Base-by-base conservation (phyloP, 2,329 filamentous ascomycete species). In the Amylocarpus encephaloides region DNA sequence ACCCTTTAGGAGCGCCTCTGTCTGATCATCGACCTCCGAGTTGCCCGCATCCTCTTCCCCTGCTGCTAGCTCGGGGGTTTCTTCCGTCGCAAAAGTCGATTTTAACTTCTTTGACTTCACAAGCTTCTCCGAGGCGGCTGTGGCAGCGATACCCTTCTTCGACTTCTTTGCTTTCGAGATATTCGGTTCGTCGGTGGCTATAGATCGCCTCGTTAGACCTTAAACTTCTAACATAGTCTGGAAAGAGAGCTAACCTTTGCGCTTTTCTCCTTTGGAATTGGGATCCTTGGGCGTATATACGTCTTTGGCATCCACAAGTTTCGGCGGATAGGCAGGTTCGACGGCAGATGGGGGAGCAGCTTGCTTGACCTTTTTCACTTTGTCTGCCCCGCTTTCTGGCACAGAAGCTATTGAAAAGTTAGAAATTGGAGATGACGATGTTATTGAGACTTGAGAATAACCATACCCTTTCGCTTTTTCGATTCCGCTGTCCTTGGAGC, bases 401-500 rank as follows among this genome's bases (percentile, higher is more conserved):
- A 66, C 62, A 30, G 70, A 67, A 59, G 68, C 67, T 66, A 60
- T 50, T 26, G 40, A 18, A 18, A 13, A 41, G 43, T 57, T 52
- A 54, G 52, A 55, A 46, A 58, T 49, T 13, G 53, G 34, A 22
- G 43, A 7, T 26, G 22, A 26, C 22, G 7, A 26, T 26, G 7
- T 26, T 26, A 26, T 26, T 26, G 22, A 26, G 4, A 26, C 22
- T 26, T 26, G 7, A 26, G 7, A 26, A 26, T 26, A 26, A 26
- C 22, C 49, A 36, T 65, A 75, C 75, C 71, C 62, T 77, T 78
- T 67, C 74, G 73, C 73, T 80, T 80, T 64, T 75, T 80, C 36
- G 68, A 68, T 59, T 76, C 77, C 57, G 70, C 68, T 61, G 76
- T 75, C 56, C 72, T 71, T 48, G 22, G 22, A 26, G 74, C 75